Evolutionary conservation across 805 yeast genomes (phyloP), one percentile per base, ranked within the genome.

Genomic region (Sungouiella blattae): DNA sequence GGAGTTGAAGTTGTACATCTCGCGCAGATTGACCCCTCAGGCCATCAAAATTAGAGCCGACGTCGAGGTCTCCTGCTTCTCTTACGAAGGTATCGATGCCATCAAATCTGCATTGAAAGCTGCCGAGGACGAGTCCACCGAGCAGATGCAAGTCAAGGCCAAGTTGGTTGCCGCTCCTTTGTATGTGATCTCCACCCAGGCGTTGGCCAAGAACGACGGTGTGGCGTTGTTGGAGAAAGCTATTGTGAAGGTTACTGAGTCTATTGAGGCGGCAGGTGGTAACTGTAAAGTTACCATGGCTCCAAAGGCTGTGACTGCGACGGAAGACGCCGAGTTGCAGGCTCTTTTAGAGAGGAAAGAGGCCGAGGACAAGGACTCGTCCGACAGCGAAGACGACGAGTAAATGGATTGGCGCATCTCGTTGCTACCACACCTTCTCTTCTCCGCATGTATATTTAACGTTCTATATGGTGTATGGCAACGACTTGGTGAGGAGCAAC

Each of bases 21-120:
- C 91, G 36, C 80, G 94, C 62, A 83, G 98, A 64, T 77, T 93
- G 63, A 93, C 98, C 23, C 98, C 98, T 43, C 97, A 89, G 69
- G 96, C 98, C 26, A 88, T 88, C 52, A 93, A 91, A 70, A 84
- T 94, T 57, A 84, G 98, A 67, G 96, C 98, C n/a, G 98, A 93
- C 62, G 84, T 93, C 32, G 98, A 91, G 65, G 97, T 93, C 28
- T 87, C 97, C 11, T 93, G 98, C 62, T 93, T 91, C 69, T 75
- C 89, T 42, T 93, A 93, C 64, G 98, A 93, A 64, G 98, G 98
- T 62, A 87, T 93, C 49, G 96, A 89, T 60, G 98, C 98, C 47
- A 89, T 93, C 58, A 91, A 89, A 65, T 73, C 73, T 39, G 95
- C 98, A 16, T 76, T 93, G 47, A 71, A 75, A 46, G 84, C 89